Conservation (phyloP, 2,329 filamentous ascomycete genomes). For the Fusarium heterosporum region DNA sequence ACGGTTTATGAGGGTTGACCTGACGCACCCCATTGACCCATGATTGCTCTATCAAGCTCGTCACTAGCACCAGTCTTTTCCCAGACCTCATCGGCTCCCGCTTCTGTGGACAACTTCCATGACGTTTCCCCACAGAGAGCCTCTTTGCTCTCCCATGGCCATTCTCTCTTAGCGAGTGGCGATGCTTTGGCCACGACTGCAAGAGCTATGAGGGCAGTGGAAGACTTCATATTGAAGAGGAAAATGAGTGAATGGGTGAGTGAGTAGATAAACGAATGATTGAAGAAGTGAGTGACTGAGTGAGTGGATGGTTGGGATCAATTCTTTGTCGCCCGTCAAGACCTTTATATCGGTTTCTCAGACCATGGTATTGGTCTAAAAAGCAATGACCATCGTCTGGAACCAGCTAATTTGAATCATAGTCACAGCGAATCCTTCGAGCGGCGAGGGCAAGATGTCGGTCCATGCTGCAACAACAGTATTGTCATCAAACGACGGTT, state of each 20-base stretch:
- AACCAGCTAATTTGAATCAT: background rate
- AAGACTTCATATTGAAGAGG: background rate
- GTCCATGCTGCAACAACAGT: background rate
- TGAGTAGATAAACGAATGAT: background rate
- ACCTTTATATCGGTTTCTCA: background rate
- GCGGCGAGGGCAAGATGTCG: background rate
- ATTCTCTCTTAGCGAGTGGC: background rate
- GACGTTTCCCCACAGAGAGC: background rate
- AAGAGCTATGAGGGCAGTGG: background rate
- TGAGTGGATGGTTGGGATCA: background rate
- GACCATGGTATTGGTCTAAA: background rate
- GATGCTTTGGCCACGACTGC: background rate
- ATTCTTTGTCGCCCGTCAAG: background rate
- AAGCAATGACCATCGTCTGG: background rate
- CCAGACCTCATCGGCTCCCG: background rate
- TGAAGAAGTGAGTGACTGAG: background rate
- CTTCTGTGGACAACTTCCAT: background rate
- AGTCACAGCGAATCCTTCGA: background rate
- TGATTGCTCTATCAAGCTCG: background rate
- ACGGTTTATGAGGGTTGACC: accelerated
- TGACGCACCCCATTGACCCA: background rate
- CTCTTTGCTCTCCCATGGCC: background rate
- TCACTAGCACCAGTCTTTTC: background rate
- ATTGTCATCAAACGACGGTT: background rate
- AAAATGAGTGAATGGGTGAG: background rate